phyloP scores from a whole-genome alignment of 169 alveolate genomes.

The Plasmodium ovale region DNA sequence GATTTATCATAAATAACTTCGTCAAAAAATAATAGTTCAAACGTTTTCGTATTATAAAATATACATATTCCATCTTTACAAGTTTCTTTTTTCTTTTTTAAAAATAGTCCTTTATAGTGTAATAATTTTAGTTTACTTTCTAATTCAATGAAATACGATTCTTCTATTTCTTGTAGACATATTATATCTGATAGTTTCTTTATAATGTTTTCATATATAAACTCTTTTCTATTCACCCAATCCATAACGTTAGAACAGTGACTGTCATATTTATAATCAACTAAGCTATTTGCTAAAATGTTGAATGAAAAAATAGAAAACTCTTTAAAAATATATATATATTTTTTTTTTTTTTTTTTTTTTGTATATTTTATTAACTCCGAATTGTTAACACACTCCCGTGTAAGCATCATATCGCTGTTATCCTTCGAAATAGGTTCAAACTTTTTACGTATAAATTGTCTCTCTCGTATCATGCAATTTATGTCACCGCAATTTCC shows the following conservation, averaged over 20 bases:
- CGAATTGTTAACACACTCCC: background rate
- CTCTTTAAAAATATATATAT: conserved; percentile 33
- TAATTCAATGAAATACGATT: conserved; percentile 77
- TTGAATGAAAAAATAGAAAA: conserved; percentile 79
- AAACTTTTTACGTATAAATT: background rate
- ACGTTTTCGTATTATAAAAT: conserved; percentile 78
- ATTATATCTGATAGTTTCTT: conserved; percentile 79
- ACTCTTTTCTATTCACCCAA: conserved; percentile 82
- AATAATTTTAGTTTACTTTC: conserved; percentile 70
- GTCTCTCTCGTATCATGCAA: background rate
- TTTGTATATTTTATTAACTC: conserved; percentile 5
- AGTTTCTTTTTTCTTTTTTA: conserved; percentile 81
- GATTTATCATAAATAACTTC: conserved; percentile 80
- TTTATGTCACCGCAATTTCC: background rate
- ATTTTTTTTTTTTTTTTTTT: conserved; percentile 9
- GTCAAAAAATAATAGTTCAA: conserved; percentile 79
- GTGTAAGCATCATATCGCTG: background rate
- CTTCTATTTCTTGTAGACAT: conserved; percentile 85
- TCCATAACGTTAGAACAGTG: conserved; percentile 81
- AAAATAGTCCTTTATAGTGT: conserved; percentile 79
- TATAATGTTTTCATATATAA: conserved; percentile 74
- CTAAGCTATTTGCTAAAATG: conserved; percentile 84
- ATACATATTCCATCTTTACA: conserved; percentile 83
- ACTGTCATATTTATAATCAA: conserved; percentile 83
- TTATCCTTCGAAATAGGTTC: background rate